A percentile compares a stretch with the other conserved stretches of the same genome.
Conservation (phyloP, 768 basidiomycete species). For the Clathrus columnatus region DNA sequence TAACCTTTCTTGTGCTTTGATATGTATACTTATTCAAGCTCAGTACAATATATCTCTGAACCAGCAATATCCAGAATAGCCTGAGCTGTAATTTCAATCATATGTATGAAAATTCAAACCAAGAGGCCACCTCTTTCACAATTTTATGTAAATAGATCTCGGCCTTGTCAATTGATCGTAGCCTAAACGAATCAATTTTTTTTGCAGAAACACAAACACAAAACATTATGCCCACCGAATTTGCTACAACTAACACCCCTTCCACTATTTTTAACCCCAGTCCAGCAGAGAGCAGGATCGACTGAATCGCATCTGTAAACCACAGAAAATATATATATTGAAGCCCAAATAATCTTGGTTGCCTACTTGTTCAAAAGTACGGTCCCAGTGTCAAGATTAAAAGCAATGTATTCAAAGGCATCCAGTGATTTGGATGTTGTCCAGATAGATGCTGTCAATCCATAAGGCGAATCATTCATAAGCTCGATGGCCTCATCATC, state of each 20-base stretch:
- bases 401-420: slow-evolving; percentile 59
- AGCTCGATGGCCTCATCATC: slow-evolving; percentile 84
- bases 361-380: slow-evolving; percentile 82
- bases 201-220: slow-evolving; percentile 1
- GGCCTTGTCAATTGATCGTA: slow-evolving; percentile 79
- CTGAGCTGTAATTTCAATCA: too few relatives aligned
- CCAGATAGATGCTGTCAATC: slow-evolving; percentile 93
- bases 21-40: too few relatives aligned
- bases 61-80: too few relatives aligned
- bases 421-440: slow-evolving; percentile 62
- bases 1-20: too few relatives aligned
- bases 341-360: neutral
- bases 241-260: slow-evolving; percentile 84
- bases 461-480: slow-evolving; percentile 97
- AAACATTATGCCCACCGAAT: slow-evolving; percentile 51
- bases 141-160: slow-evolving; percentile 80
- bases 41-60: too few relatives aligned
- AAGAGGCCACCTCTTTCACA: neutral
- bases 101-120: neutral
- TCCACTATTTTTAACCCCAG: slow-evolving; percentile 89
- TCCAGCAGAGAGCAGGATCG: slow-evolving; percentile 93
- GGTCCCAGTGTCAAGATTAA: slow-evolving; percentile 78
- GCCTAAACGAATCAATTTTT: slow-evolving; percentile 35
- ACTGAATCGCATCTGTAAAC: slow-evolving; percentile 66
- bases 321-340: neutral